phyloP scores from a whole-genome alignment of 495 filamentous ascomycete genomes.

The Aspergillus olivimuriae region DNA sequence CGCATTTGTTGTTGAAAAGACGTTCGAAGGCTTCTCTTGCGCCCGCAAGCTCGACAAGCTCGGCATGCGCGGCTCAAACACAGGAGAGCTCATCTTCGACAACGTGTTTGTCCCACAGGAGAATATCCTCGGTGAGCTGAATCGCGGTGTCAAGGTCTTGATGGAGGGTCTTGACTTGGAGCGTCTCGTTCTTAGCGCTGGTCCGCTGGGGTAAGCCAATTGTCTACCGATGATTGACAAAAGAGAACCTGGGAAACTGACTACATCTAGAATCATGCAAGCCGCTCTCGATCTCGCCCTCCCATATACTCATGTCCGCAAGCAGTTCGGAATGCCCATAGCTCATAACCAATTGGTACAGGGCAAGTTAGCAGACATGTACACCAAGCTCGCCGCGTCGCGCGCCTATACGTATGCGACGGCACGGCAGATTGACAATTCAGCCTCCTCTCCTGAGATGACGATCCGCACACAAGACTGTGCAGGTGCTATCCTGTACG shows the following conservation, averaged over 20 bases:
- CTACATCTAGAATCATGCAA: conserved; percentile 72
- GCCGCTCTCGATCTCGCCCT: conserved; percentile 79
- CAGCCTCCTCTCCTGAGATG: conserved; percentile 37
- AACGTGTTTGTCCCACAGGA: conserved; percentile 82
- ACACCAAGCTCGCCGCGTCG: conserved; percentile 81
- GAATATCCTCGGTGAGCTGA: conserved; percentile 73
- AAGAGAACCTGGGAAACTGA: no score
- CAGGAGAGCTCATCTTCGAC: conserved; percentile 89
- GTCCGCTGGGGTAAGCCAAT: conserved; percentile 73
- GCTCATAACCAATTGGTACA: conserved; percentile 92
- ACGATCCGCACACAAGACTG: conserved; percentile 80
- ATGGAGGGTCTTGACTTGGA: conserved; percentile 98
- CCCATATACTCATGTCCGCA: conserved; percentile 82
- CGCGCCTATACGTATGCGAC: conserved; percentile 74
- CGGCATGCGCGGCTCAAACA: conserved; percentile 96
- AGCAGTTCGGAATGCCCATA: conserved; percentile 83
- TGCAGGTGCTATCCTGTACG: conserved; percentile 89
- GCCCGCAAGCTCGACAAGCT: conserved; percentile 94
- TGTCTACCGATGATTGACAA: no score
- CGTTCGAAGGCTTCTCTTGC: conserved; percentile 71
- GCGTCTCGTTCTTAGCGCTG: conserved; percentile 84
- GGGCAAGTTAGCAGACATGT: conserved; percentile 94
- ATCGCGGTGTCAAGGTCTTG: conserved; percentile 79
- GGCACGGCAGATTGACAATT: conserved; percentile 68
- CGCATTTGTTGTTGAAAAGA: conserved; percentile 80